phyloP scores from a whole-genome alignment of 2,329 filamentous ascomycete species.

The Coleophoma crateriformis region DNA sequence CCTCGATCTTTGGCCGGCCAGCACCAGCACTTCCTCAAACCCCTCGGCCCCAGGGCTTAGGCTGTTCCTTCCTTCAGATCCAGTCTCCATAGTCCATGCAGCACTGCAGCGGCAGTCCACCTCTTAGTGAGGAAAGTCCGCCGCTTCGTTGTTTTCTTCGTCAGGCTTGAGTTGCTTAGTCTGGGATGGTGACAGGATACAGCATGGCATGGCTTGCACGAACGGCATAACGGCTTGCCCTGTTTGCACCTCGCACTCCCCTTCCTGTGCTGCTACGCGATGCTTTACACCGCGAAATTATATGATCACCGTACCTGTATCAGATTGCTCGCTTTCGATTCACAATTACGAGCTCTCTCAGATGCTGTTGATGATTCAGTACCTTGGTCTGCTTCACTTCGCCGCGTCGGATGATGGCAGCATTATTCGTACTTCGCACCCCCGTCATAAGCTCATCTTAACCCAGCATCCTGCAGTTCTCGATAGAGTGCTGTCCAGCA shows the following conservation, averaged over 20 bases:
- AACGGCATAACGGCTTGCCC: too few species aligned
- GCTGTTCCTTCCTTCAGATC: not conserved
- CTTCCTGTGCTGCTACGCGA: not conserved
- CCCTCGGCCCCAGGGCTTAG: not conserved
- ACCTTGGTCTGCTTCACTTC: too few species aligned
- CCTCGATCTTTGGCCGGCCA: conserved; percentile 22
- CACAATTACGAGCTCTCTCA: too few species aligned
- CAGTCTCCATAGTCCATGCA: not conserved
- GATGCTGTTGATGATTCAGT: conserved; percentile 18
- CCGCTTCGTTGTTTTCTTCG: conserved; percentile 1
- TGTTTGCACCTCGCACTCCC: conserved; percentile 19
- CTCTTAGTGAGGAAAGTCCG: too few species aligned
- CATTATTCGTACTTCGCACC: conserved; percentile 16
- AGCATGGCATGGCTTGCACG: too few species aligned
- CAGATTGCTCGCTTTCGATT: too few species aligned
- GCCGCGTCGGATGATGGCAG: conserved; percentile 26
- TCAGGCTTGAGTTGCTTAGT: conserved; percentile 12
- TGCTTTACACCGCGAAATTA: too few species aligned
- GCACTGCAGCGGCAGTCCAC: too few species aligned
- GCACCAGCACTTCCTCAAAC: conserved; percentile 7
- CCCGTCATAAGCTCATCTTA: conserved; percentile 24
- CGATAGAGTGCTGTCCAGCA: conserved; percentile 19
- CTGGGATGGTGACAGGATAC: too few species aligned
- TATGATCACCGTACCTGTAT: too few species aligned
- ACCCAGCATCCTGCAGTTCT: conserved; percentile 22